Evolutionary conservation across 495 filamentous ascomycete genomes (phyloP).

Genomic region (Barbatosphaeria neglecta): DNA sequence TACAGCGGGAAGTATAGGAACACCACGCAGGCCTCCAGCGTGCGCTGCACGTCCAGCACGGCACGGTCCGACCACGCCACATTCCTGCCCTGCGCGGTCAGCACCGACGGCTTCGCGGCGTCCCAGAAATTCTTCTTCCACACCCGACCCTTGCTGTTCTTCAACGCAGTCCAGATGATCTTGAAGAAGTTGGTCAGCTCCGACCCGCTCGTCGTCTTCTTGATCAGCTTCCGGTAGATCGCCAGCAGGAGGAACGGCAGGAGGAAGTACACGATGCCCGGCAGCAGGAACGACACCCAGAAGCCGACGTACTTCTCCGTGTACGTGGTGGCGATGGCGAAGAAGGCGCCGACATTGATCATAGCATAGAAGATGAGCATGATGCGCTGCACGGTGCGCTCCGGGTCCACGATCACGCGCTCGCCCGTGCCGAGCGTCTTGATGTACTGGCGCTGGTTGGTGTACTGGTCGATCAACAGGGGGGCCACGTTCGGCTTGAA

Average conservation of each 20-base stretch:
- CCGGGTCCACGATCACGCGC: conserved; percentile 59
- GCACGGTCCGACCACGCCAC: conserved; percentile 37
- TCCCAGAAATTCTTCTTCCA: conserved; percentile 40
- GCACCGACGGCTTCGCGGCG: conserved; percentile 31
- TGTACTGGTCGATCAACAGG: conserved; percentile 59
- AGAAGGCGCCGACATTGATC: conserved; percentile 64
- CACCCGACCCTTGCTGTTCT: conserved; percentile 30
- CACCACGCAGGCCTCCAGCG: conserved; percentile 39
- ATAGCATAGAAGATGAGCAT: conserved; percentile 51
- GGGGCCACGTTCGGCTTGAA: conserved; percentile 58
- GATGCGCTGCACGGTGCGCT: conserved; percentile 59
- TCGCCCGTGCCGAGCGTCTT: conserved; percentile 57
- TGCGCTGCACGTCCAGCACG: conserved; percentile 35
- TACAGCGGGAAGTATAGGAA: conserved; percentile 45
- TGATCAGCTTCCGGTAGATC: conserved; percentile 30
- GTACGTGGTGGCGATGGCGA: conserved; percentile 52
- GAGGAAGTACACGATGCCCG: conserved; percentile 32
- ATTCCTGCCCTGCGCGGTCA: conserved; percentile 22
- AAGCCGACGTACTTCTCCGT: conserved; percentile 55
- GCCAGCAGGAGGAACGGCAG: conserved; percentile 29
- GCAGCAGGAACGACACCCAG: conserved; percentile 56
- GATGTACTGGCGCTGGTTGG: conserved; percentile 32
- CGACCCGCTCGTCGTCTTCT: conserved; percentile 25
- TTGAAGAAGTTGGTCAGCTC: conserved; percentile 28
- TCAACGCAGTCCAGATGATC: conserved; percentile 25